phyloP scores from a whole-genome alignment of 768 basidiomycete species.

The Favolaschia claudopus region DNA sequence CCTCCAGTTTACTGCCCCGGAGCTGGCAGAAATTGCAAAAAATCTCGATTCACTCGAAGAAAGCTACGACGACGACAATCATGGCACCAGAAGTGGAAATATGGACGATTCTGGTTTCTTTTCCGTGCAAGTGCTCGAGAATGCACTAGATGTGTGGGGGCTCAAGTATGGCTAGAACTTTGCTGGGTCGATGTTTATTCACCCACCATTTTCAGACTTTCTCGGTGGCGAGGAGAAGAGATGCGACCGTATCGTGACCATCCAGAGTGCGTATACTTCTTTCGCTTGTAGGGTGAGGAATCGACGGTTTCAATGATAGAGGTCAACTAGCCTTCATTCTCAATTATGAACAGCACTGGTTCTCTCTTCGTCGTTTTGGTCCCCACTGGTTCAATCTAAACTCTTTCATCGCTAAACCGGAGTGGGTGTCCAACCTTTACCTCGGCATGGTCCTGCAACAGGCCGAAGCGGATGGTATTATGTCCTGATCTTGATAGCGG shows the following conservation, averaged over 20 bases:
- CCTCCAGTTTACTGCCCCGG: slow-evolving; percentile 76
- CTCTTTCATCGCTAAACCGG: slow-evolving; percentile 71
- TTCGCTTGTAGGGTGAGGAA: background rate
- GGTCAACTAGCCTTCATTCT: slow-evolving; percentile 88
- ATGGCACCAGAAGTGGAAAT: slow-evolving; percentile 65
- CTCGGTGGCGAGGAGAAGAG: slow-evolving; percentile 84
- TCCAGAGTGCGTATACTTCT: slow-evolving; percentile 70
- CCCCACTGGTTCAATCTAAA: slow-evolving; percentile 90
- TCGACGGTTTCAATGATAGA: slow-evolving; percentile 45
- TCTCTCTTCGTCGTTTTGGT: slow-evolving; percentile 58
- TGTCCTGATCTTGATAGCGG: slow-evolving; percentile 14
- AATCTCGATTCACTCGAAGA: slow-evolving; percentile 72
- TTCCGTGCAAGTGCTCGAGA: slow-evolving; percentile 88
- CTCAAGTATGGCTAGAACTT: slow-evolving; percentile 59
- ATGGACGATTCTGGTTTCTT: slow-evolving; percentile 97
- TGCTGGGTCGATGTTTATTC: background rate
- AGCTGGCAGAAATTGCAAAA: slow-evolving; percentile 79
- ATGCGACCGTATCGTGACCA: slow-evolving; percentile 79
- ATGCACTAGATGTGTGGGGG: slow-evolving; percentile 86
- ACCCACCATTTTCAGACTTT: slow-evolving; percentile 57
- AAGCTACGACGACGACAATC: slow-evolving; percentile 58
- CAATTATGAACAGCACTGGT: slow-evolving; percentile 90
- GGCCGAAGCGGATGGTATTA: slow-evolving; percentile 80
- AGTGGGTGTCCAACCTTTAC: slow-evolving; percentile 86
- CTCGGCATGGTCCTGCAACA: slow-evolving; percentile 88